Base-by-base conservation (phyloP, 2,329 filamentous ascomycete genomes). In the Monilinia aucupariae region DNA sequence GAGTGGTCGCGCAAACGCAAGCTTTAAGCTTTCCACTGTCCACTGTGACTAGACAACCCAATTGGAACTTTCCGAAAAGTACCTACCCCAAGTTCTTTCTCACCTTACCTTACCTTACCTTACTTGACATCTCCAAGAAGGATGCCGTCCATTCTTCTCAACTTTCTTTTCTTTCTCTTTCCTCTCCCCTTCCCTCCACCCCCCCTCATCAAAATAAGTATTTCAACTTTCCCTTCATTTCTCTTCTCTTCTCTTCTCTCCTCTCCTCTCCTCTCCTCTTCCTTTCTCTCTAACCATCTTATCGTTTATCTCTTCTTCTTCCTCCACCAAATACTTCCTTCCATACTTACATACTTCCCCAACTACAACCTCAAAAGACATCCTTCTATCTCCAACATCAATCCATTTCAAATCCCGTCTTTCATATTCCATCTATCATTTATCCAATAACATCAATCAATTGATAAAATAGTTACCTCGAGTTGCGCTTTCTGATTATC, bases 171-270 rank as follows among this genome's bases (percentile, higher is more conserved):
- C 51, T 56, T 56, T 54, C 59, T 58, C 47, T 63, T 61, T 59
- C 50, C 53, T 6, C 9, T 30, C 34, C 17, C 34, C 4, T 12
- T 63, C 41, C 50, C 43, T 41, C 20, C 52, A 54, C 12, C 45
- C 61, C 61, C 65, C 63, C 64, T 63, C 65, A 63, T 50, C 62
- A 39, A 60, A 49, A 53, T 63, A 66, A 67, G 66, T 68, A 66
- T 64, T 50, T 55, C 61, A 52, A 32, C 56, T 45, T 56, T 62
- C 61, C 63, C 61, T 56, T 48, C 22, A 37, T 51, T 56, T 62
- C 59, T 63, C 59, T 56, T 48, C 22, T 59, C 37, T 47, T 45
- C 49, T 47, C 52, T 55, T 52, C 39, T 48, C 62, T 64, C 48
- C 54, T 41, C 50, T 55, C 20, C 53, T 39, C 45, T 41, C n/a